Percentiles rank a stretch among this genome's conserved stretches.
These are phyloP conservation scores for Parasitella parasitica DNA, from an alignment of 371 early-diverging fungal genomes.

Conservation along the genomic window DNA sequence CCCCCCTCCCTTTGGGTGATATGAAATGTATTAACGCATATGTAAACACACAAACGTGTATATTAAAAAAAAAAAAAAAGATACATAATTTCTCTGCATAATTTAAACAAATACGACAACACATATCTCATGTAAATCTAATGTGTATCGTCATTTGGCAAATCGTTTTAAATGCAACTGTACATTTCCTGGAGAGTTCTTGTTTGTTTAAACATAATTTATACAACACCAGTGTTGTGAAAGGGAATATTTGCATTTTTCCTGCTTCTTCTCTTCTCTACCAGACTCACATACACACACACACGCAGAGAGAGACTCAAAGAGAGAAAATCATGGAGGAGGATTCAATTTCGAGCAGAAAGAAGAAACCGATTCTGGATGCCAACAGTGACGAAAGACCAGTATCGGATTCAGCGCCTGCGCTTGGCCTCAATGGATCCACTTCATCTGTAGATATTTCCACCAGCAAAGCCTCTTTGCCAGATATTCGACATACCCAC, in stretches of 20 bases:
- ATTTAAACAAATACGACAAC: not conserved
- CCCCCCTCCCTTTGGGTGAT: too few species aligned
- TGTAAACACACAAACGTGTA: not conserved
- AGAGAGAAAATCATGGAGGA: too few species aligned
- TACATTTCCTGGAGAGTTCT: not conserved
- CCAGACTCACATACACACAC: too few species aligned
- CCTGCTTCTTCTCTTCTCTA: not conserved
- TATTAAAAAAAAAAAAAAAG: not conserved
- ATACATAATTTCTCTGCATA: not conserved
- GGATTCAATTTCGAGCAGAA: not conserved
- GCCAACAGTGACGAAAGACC: not conserved
- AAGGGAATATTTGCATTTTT: not conserved
- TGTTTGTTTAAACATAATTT: not conserved
- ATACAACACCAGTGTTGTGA: not conserved
- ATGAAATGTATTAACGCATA: too few species aligned
- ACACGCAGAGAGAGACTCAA: too few species aligned
- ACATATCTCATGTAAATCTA: slow-evolving; percentile 1
- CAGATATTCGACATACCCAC: not conserved
- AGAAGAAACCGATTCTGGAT: not conserved
- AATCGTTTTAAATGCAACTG: slow-evolving; percentile 26
- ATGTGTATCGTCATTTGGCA: slow-evolving; percentile 11
- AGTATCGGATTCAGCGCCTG: not conserved
- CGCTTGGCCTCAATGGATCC: not conserved
- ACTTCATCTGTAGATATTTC: not conserved
- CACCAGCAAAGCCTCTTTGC: not conserved